phyloP scores from a whole-genome alignment of 306 rosid genomes.

The Carpinus viminea region DNA sequence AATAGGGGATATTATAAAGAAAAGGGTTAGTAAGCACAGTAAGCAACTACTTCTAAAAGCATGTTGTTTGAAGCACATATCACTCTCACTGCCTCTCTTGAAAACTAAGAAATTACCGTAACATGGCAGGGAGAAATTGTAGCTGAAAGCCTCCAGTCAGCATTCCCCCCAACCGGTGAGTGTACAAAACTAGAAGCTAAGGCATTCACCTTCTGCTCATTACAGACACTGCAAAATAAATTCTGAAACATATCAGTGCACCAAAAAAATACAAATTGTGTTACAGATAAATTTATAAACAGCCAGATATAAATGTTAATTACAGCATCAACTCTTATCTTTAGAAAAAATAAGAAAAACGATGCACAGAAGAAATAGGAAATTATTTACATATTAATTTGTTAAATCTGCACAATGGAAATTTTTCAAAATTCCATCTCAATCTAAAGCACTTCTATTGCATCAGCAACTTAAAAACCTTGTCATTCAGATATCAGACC shows the following conservation, averaged over 20 bases:
- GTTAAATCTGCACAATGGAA: slow-evolving; percentile 11
- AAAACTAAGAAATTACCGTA: slow-evolving; percentile 60
- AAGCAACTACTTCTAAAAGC: slow-evolving; percentile 2
- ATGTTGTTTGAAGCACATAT: not conserved
- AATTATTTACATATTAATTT: not conserved
- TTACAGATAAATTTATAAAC: no score
- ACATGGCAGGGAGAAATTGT: slow-evolving; percentile 94
- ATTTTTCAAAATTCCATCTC: slow-evolving; percentile 6
- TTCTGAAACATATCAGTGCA: slow-evolving; percentile 17
- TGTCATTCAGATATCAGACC: slow-evolving; percentile 18
- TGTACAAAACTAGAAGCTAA: slow-evolving; percentile 85
- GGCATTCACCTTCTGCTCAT: slow-evolving; percentile 89
- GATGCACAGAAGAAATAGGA: not conserved
- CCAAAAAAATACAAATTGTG: slow-evolving; percentile 18
- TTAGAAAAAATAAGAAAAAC: slow-evolving; percentile 5
- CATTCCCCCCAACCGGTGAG: slow-evolving; percentile 86
- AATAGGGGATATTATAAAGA: not conserved
- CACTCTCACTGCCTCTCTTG: slow-evolving; percentile 18
- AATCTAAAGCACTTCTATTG: slow-evolving; percentile 1
- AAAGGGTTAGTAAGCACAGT: not conserved
- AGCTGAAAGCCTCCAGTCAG: slow-evolving; percentile 94
- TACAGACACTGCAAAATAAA: slow-evolving; percentile 63
- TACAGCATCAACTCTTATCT: slow-evolving; percentile 5
- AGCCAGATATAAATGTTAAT: not conserved
- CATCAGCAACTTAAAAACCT: slow-evolving; percentile 23